Percentiles rank a stretch among this genome's conserved stretches.
Evolutionary conservation across 106 monocot genomes (phyloP).

Genomic region (Chionographis japonica): DNA sequence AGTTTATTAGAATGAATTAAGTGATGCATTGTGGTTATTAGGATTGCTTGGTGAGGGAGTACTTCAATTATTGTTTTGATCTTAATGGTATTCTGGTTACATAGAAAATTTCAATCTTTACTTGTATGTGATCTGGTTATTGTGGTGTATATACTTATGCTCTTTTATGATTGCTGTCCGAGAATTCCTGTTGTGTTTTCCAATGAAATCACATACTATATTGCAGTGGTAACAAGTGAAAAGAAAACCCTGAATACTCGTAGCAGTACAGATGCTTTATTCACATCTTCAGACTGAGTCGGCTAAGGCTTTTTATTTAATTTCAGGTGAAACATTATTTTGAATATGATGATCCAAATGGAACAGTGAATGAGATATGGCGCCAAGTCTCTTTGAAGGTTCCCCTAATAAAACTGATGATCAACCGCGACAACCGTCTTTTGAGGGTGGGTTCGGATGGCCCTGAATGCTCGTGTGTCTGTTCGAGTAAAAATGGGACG

Average conservation of each 20-base stretch:
- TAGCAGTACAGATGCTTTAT: background rate
- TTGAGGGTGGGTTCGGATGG: slow-evolving; percentile 31
- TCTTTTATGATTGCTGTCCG: too few relatives aligned
- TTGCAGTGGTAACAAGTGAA: too few relatives aligned
- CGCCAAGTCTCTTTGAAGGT: slow-evolving; percentile 77
- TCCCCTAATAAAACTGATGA: slow-evolving; percentile 83
- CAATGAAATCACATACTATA: too few relatives aligned
- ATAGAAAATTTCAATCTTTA: too few relatives aligned
- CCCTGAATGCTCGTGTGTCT: slow-evolving; percentile 68
- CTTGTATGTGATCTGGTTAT: too few relatives aligned
- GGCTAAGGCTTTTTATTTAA: background rate
- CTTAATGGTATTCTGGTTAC: too few relatives aligned
- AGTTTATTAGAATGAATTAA: too few relatives aligned
- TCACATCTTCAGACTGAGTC: background rate
- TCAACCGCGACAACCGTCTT: slow-evolving; percentile 84
- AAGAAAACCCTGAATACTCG: background rate
- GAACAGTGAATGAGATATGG: slow-evolving; percentile 93
- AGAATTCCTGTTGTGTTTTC: too few relatives aligned
- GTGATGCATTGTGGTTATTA: too few relatives aligned
- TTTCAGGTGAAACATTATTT: slow-evolving; percentile 78
- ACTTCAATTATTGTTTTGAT: too few relatives aligned
- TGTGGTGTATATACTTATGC: too few relatives aligned
- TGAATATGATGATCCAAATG: slow-evolving; percentile 87
- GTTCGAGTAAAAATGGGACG: slow-evolving; percentile 34
- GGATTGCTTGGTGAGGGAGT: too few relatives aligned